phyloP scores from a whole-genome alignment of 257 asterid species.

The Datura wrightii region DNA sequence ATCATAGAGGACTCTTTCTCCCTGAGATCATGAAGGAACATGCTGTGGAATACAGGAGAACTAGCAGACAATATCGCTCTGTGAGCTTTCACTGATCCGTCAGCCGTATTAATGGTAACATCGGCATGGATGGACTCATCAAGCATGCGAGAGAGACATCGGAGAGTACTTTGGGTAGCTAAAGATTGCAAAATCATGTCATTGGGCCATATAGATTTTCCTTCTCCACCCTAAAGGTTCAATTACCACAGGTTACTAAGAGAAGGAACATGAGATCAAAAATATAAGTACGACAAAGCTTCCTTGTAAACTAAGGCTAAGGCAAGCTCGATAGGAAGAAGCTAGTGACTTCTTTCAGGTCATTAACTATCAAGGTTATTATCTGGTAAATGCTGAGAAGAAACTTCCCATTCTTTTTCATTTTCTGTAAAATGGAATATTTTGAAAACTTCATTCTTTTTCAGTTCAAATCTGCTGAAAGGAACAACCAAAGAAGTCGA shows the following conservation, averaged over 20 bases:
- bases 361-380: background rate
- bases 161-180: constrained; percentile 68
- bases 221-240: constrained; percentile 70
- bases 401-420: constrained; percentile 4
- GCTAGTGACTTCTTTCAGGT: too few relatives aligned
- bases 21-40: constrained; percentile 85
- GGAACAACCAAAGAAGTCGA: constrained; percentile 20
- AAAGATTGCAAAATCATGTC: constrained; percentile 58
- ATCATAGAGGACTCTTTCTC: constrained; percentile 86
- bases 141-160: constrained; percentile 84
- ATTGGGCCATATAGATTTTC: constrained; percentile 70
- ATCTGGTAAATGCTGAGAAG: constrained; percentile 17
- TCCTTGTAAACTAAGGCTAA: too few relatives aligned
- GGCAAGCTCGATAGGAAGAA: too few relatives aligned
- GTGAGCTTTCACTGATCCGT: constrained; percentile 75
- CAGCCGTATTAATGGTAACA: constrained; percentile 78
- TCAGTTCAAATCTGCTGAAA: constrained; percentile 4
- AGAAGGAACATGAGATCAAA: constrained; percentile 26
- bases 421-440: constrained; percentile 13
- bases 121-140: constrained; percentile 75
- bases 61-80: constrained; percentile 83
- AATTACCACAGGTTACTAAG: constrained; percentile 26
- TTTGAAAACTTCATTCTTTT: background rate
- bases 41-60: constrained; percentile 89
- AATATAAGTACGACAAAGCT: too few relatives aligned